Evolutionary conservation across 306 rosid genomes (phyloP), one percentile per base, ranked within the genome.

Genomic region (Quercus wislizeni): DNA sequence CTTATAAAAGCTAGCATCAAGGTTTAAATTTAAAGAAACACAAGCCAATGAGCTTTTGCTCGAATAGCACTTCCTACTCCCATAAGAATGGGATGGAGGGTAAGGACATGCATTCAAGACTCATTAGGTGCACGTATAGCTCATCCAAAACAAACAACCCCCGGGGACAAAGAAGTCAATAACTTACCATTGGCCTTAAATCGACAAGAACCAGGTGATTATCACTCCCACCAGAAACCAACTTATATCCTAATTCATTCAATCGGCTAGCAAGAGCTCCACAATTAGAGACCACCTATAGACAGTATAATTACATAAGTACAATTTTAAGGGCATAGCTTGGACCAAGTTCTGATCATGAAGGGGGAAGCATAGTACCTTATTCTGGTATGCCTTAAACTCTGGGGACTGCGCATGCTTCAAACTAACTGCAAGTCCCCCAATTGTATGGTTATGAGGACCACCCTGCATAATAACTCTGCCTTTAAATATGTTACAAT

Each of bases 391-490:
- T 84, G 43, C 87, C 85, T 90, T 91, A 80, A 92, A 94, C 75
- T 91, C 95, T 28, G 83, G 88, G 30, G 95, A 86, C 68, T 86
- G 93, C 1, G 97, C 99, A 76, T 90, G 76, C 85, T 91, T 88
- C 86, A 94, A 85, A 89, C 93, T 90, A 65, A 92, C 97, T 7
- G 99, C 92, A 61, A 94, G 95, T 73, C 99, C 99, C 17, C 97
- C 99, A 78, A 94, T 94, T 69, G 97, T 94, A 90, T 94, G 94
- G 83, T 94, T 94, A 83, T 92, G 99, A 78, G 99, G 99, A 86
- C 99, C 99, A 72, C 99, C 99, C 99, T 94, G 84, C 76, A 88
- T 14, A 70, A 78, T 71, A 51, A 61, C 41, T 54, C 25, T 23
- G n/a, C n/a, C 33, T 25, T 54, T 6, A 2, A 68, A 67, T 55